Conservation (phyloP, 1,284 basidiomycete genomes). For the Pseudozyma tsukubaensis region DNA sequence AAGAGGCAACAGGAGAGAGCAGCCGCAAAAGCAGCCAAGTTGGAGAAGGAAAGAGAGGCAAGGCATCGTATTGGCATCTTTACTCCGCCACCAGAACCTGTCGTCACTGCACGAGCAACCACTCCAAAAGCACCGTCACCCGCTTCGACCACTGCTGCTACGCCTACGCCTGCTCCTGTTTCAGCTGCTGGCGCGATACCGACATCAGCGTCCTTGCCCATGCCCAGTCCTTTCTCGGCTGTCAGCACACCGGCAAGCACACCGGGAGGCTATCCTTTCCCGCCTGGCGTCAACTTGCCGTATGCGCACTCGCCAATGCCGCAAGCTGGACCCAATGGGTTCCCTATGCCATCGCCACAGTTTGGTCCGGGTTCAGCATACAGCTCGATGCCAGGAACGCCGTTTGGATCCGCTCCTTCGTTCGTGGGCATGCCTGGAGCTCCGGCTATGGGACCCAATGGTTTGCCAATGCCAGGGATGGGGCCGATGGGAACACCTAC, state of each 20-base stretch:
- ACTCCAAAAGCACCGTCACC: constrained; percentile 9
- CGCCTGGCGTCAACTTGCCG: constrained; percentile 9
- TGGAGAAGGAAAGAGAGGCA: constrained; percentile 45
- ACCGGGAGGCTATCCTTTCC: constrained; percentile 31
- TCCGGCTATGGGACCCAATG: constrained; percentile 5
- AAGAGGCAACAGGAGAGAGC: constrained; percentile 48
- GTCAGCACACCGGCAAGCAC: constrained; percentile 29
- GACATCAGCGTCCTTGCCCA: constrained; percentile 10
- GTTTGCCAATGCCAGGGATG: constrained; percentile 18
- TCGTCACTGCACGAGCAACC: background rate
- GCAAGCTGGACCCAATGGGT: constrained; percentile 19
- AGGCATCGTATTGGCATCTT: constrained; percentile 41
- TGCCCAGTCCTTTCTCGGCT: constrained; percentile 16
- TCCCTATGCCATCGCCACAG: constrained; percentile 21
- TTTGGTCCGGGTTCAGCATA: constrained; percentile 11
- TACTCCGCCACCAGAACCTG: constrained; percentile 30
- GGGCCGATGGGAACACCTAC: constrained; percentile 9
- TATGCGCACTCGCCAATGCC: constrained; percentile 10
- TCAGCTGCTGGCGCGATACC: background rate
- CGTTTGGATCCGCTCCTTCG: constrained; percentile 11
- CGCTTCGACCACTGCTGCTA: background rate
- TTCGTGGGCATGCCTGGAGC: constrained; percentile 13
- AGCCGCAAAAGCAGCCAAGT: constrained; percentile 42
- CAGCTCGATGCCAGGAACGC: constrained; percentile 22
- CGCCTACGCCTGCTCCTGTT: constrained; percentile 1